Evolutionary conservation across 2,329 filamentous ascomycete species (phyloP).

Genomic region (Xylariaceae sp.): DNA sequence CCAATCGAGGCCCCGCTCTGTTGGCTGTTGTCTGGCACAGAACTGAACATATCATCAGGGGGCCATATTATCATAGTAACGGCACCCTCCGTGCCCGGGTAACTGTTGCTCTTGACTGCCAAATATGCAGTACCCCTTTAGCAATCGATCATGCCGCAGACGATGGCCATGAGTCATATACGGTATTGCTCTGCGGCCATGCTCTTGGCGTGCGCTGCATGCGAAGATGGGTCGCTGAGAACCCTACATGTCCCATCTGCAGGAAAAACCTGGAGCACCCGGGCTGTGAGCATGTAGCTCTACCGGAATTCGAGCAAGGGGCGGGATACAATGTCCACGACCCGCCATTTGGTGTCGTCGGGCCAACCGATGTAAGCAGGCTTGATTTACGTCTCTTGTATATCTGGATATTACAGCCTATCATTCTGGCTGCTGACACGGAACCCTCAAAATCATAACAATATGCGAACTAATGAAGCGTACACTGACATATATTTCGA

Average conservation of each 20-base stretch:
- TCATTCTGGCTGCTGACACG: no score
- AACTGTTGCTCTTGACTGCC: not conserved
- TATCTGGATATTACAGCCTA: no score
- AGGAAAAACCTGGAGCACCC: not conserved
- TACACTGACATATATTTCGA: no score
- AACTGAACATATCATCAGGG: no score
- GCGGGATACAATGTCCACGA: not conserved
- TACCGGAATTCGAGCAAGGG: not conserved
- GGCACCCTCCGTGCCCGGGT: not conserved
- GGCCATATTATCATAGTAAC: not conserved
- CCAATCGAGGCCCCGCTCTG: no score
- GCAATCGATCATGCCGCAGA: not conserved
- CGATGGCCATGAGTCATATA: not conserved
- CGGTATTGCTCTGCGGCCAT: slow-evolving; percentile 1
- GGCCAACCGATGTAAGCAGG: no score
- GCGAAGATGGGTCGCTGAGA: not conserved
- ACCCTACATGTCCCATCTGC: not conserved
- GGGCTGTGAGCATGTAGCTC: not conserved
- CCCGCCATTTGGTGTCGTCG: no score
- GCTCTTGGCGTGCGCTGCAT: not conserved
- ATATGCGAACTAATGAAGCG: no score
- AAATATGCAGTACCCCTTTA: not conserved
- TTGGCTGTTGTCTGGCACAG: no score
- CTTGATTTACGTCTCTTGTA: no score
- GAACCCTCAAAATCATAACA: no score